Evolutionary conservation across 371 early-diverging fungal genomes (phyloP).

Genomic region (Cokeromyces recurvatus): DNA sequence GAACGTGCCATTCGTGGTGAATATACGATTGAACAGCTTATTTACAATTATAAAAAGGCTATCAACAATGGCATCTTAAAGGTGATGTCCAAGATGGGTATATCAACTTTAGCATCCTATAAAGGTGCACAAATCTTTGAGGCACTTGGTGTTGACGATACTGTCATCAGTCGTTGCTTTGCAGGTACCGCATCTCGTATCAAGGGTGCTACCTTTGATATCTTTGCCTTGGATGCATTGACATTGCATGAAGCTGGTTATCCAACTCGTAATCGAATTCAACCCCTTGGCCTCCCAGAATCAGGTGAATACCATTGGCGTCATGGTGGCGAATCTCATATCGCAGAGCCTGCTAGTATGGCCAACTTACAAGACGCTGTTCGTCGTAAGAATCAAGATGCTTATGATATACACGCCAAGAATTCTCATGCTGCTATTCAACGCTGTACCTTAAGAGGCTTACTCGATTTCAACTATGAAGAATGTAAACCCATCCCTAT

Average conservation of each 20-base stretch:
- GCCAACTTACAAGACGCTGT: conserved; percentile 94
- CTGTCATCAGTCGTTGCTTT: conserved; percentile 88
- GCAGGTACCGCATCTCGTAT: conserved; percentile 95
- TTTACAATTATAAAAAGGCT: conserved; percentile 81
- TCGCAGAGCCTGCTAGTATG: conserved; percentile 86
- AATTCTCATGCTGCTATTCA: conserved; percentile 78
- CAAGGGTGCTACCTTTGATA: conserved; percentile 86
- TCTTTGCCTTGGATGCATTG: conserved; percentile 87
- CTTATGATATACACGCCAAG: conserved; percentile 81
- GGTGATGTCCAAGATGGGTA: conserved; percentile 99
- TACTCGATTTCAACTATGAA: conserved; percentile 84
- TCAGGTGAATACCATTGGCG: conserved; percentile 97
- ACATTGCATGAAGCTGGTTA: conserved; percentile 84
- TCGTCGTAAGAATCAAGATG: conserved; percentile 76
- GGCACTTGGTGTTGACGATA: conserved; percentile 86
- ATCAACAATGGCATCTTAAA: conserved; percentile 90
- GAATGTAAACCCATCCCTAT: conserved; percentile 72
- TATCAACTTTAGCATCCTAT: conserved; percentile 95
- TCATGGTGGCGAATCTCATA: conserved; percentile 86
- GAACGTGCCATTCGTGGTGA: conserved; percentile 66
- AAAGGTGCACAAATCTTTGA: conserved; percentile 98
- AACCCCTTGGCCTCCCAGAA: conserved; percentile 70
- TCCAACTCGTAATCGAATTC: conserved; percentile 64
- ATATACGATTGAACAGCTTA: conserved; percentile 46
- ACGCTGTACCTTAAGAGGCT: conserved; percentile 90